Evolutionary conservation across 208 protist species (phyloP).

Genomic region (Blechomonas ayalai): DNA sequence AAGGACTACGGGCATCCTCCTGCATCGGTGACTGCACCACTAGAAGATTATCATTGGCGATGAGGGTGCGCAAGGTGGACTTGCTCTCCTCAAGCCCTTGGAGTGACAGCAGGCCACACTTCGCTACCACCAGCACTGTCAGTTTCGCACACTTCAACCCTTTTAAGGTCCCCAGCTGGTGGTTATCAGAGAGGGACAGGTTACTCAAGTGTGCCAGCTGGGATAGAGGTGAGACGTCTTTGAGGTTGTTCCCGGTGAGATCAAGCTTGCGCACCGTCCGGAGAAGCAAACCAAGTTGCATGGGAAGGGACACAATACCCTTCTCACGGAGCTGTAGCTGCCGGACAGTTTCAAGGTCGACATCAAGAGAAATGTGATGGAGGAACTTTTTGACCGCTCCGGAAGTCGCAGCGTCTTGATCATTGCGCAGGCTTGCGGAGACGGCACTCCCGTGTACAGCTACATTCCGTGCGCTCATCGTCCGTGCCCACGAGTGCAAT

Average conservation of each 20-base stretch:
- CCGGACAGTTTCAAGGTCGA: constrained; percentile 54
- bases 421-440: too few species aligned
- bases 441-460: too few species aligned
- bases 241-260: constrained; percentile 51
- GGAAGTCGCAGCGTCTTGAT: not conserved
- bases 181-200: constrained; percentile 54
- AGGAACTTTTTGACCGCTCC: constrained; percentile 36
- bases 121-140: constrained; percentile 52
- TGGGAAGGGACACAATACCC: constrained; percentile 30
- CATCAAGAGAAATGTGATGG: constrained; percentile 64
- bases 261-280: constrained; percentile 57
- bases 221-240: constrained; percentile 32
- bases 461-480: too few species aligned
- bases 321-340: constrained; percentile 43
- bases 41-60: constrained; percentile 82
- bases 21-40: constrained; percentile 29
- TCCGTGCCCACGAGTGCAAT: too few species aligned
- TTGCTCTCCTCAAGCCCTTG: constrained; percentile 50
- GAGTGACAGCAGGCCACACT: constrained; percentile 55
- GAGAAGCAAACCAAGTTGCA: constrained; percentile 41
- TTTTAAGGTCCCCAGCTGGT: constrained; percentile 29
- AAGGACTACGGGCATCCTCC: not conserved
- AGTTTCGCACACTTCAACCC: constrained; percentile 30
- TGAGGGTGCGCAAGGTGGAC: constrained; percentile 50
- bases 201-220: constrained; percentile 49